Base-by-base conservation (phyloP, 257 asterid species). In the Solanum medicagineum region DNA sequence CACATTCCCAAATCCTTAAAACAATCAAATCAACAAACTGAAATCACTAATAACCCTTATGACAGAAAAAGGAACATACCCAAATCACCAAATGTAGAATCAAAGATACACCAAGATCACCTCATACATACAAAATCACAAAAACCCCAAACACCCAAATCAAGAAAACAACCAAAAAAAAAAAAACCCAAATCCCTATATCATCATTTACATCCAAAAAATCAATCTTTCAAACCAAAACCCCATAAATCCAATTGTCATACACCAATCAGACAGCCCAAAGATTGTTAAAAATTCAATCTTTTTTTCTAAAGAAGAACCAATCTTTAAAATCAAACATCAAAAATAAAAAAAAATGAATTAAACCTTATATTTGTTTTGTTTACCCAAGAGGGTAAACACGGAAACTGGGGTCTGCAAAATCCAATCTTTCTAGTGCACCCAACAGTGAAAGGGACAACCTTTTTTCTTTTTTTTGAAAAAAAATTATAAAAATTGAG, bases 371-470 rank as follows among this genome's bases (percentile, higher is more conserved):
- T 59, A 60, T 75, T 81, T 11, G 86, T 81, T 62, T 74, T 81
- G 29, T 68, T 65, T 51, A 29, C 45, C 84, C 65, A 63, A 60
- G 86, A 85, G 87, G 59, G 40, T 60, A 84, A 81, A 92, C 92
- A 89, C 91, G 93, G 92, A 85, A 90, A 91, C 86, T 87, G 91
- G 88, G 92, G 89, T 77, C 89, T 44, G 79, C 65, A 59, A 60
- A 60, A 86, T 80, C 82, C 62, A 75, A 75, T 75, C 80, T 49
- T 63, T 75, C 84, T 45, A 70, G 53, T 49, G 81, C 77, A 83
- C 51, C 80, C 87, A 32, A 92, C 63, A 88, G 81, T 75, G 92
- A 90, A 69, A 84, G 80, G 15, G 68, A 65, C 55, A 6, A 83
- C 40, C 86, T 24, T 49, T 44, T 55, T 68, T 15, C 1, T 17